Evolutionary conservation across 805 yeast species (phyloP).

Genomic region (Suhomyces sp.): DNA sequence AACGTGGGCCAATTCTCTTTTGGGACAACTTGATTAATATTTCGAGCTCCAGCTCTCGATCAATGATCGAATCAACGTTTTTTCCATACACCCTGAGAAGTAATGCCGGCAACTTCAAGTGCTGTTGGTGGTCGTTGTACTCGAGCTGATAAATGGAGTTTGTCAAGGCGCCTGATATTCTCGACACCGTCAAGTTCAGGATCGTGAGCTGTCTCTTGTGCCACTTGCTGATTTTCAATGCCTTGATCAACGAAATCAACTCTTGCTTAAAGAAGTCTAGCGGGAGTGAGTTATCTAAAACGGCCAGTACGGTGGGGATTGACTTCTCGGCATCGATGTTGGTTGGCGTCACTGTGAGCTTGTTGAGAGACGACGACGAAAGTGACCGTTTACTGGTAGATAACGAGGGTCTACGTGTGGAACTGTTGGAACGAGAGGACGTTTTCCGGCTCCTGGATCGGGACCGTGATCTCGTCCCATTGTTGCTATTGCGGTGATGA

Average conservation of each 20-base stretch:
- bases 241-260: slow-evolving; percentile 59
- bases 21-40: slow-evolving; percentile 70
- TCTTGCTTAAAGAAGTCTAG: slow-evolving; percentile 83
- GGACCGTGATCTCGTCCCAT: slow-evolving; percentile 38
- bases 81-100: slow-evolving; percentile 85
- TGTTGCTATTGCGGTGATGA: slow-evolving; percentile 1
- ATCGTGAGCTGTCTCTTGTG: slow-evolving; percentile 46
- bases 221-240: slow-evolving; percentile 78
- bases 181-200: slow-evolving; percentile 47
- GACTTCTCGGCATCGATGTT: slow-evolving; percentile 27
- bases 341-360: slow-evolving; percentile 26
- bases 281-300: slow-evolving; percentile 75
- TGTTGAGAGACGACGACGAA: slow-evolving; percentile 26
- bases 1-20: slow-evolving; percentile 80
- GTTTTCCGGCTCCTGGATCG: slow-evolving; percentile 32
- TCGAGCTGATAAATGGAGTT: slow-evolving; percentile 81
- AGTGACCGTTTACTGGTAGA: slow-evolving; percentile 29
- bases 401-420: slow-evolving; percentile 22
- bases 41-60: slow-evolving; percentile 75
- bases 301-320: slow-evolving; percentile 53
- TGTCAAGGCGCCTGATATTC: slow-evolving; percentile 92
- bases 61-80: slow-evolving; percentile 80
- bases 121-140: slow-evolving; percentile 39
- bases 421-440: slow-evolving; percentile 32
- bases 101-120: slow-evolving; percentile 52